Conservation (phyloP, 495 filamentous ascomycete species). For the Xylaria palmicola region DNA sequence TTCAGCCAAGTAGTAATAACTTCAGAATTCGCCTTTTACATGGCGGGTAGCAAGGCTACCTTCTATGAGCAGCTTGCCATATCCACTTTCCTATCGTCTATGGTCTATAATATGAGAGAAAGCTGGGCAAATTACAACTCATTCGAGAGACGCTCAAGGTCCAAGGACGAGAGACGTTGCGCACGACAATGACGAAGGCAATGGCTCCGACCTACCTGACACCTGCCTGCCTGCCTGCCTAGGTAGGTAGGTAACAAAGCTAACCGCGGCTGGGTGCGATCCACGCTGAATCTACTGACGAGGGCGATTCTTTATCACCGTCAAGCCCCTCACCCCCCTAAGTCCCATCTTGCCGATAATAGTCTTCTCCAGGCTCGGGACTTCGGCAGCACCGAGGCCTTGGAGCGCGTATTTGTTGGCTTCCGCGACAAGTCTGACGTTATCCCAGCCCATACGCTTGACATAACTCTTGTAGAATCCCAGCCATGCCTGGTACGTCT, state of each 20-base stretch:
- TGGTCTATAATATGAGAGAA: neutral
- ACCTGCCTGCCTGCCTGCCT: neutral
- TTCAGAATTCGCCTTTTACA: too few species aligned
- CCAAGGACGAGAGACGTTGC: neutral
- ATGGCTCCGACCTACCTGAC: neutral
- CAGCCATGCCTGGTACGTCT: constrained; percentile 40
- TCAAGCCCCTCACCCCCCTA: constrained; percentile 45
- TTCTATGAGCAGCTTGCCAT: too few species aligned
- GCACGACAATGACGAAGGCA: neutral
- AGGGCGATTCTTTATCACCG: constrained; percentile 7
- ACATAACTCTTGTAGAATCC: constrained; percentile 53
- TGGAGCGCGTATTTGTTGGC: constrained; percentile 45
- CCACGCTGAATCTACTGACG: neutral
- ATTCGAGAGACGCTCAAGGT: constrained; percentile 3
- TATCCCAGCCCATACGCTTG: constrained; percentile 44
- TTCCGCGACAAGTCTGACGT: constrained; percentile 37
- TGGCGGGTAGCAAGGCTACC: too few species aligned
- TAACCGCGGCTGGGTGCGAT: neutral
- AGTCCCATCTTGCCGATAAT: constrained; percentile 54
- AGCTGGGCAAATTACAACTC: neutral
- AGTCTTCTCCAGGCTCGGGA: constrained; percentile 44
- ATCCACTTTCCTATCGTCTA: too few species aligned
- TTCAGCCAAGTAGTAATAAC: too few species aligned
- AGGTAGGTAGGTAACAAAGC: too few species aligned
- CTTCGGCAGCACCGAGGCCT: constrained; percentile 45